These are phyloP conservation scores for Tillandsia leiboldiana DNA, from an alignment of 176 grass and related monocot genomes.

Conservation along the genomic window DNA sequence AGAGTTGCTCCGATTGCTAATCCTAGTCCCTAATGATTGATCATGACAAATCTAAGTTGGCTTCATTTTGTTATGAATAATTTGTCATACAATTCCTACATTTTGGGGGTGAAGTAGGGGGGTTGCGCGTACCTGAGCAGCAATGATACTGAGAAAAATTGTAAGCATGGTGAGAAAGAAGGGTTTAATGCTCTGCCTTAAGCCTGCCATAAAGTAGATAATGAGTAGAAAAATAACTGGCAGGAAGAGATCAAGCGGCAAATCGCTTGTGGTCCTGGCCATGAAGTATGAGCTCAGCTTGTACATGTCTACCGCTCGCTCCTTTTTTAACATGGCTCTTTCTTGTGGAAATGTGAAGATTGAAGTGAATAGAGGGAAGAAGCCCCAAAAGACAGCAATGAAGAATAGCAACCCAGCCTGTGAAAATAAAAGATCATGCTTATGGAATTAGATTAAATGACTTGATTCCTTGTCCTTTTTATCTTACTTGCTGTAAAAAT, in stretches of 20 bases:
- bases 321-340: constrained; percentile 97
- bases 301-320: constrained; percentile 96
- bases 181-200: constrained; percentile 47
- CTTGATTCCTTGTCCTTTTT: no score
- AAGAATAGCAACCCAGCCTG: constrained; percentile 96
- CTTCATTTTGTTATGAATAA: no score
- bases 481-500: no score
- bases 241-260: constrained; percentile 92
- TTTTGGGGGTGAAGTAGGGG: no score
- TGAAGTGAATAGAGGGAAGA: constrained; percentile 97
- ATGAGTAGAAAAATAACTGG: constrained; percentile 86
- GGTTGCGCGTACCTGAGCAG: constrained; percentile 58
- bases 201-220: constrained; percentile 92
- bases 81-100: no score
- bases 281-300: constrained; percentile 98
- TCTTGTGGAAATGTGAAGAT: constrained; percentile 99
- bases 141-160: constrained; percentile 90
- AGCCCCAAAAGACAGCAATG: constrained; percentile 98
- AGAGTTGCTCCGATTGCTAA: constrained; percentile 78
- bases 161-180: constrained; percentile 78
- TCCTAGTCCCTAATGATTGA: constrained; percentile 47
- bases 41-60: no score
- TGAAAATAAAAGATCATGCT: constrained; percentile 3
- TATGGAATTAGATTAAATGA: no score
- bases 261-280: constrained; percentile 91